Percentiles rank a stretch among this genome's conserved stretches.
These are phyloP conservation scores for Aquilaria malaccensis DNA, from an alignment of 345 rosid species.

Conservation along the genomic window DNA sequence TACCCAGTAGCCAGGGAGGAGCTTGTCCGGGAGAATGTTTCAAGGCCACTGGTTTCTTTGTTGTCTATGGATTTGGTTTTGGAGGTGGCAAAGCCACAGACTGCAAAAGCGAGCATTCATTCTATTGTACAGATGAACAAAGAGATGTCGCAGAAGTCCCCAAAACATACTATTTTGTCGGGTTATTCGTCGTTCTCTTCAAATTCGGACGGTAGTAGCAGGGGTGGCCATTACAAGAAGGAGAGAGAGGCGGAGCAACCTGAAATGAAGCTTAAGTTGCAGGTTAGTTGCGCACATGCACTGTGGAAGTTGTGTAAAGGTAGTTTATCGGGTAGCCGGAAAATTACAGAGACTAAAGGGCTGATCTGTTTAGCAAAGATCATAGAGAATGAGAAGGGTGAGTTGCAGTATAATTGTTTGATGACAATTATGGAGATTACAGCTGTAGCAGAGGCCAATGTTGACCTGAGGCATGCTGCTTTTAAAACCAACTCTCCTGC, in stretches of 20 bases:
- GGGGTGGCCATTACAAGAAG: conserved; percentile 29
- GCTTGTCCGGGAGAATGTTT: conserved; percentile 39
- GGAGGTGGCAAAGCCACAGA: conserved; percentile 17
- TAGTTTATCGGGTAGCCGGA: conserved; percentile 29
- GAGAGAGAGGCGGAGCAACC: conserved; percentile 39
- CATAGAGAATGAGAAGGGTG: conserved; percentile 39
- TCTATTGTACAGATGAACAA: conserved; percentile 50
- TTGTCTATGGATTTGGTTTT: conserved; percentile 31
- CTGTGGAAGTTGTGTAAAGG: conserved; percentile 38
- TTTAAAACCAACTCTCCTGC: conserved; percentile 56
- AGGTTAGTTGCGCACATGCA: conserved; percentile 43
- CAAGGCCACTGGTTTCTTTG: conserved; percentile 36
- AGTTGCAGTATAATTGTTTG: conserved; percentile 41
- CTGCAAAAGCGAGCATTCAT: conserved; percentile 33
- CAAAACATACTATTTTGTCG: not conserved
- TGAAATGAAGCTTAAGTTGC: conserved; percentile 29
- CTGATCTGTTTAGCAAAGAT: conserved; percentile 46
- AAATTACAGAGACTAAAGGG: conserved; percentile 50
- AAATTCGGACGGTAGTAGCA: conserved; percentile 33
- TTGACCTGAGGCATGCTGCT: conserved; percentile 48
- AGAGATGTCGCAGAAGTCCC: conserved; percentile 22
- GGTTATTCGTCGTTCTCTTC: conserved; percentile 12
- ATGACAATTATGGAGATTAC: conserved; percentile 49
- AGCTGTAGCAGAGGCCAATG: conserved; percentile 32
- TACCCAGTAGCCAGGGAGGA: conserved; percentile 38